Base-by-base conservation (phyloP, 192 early-diverging fungal species). In the Podila epigama region DNA sequence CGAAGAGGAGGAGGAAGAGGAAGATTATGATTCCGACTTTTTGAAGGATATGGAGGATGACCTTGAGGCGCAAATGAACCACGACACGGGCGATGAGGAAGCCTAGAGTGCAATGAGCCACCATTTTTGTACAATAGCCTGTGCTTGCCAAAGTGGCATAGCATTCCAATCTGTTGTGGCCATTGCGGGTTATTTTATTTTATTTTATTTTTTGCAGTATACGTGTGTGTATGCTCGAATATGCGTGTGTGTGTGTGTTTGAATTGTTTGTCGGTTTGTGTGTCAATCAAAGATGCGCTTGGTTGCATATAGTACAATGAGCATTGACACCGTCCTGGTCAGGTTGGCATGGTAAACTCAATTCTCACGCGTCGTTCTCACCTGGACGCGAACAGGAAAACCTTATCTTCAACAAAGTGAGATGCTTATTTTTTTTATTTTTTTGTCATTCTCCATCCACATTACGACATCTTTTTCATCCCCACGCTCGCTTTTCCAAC, bases 21-120 rank as follows among this genome's bases (percentile, higher is more conserved):
- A 60, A 5, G 63, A 66, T 15, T 63, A 75, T 18, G 70, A 75
- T 56, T 60, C 63, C 12, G 69, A 50, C 31, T 75, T 75, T 50
- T 35, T 66, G 40, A 60, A 57, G 20, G 58, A 66, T 35, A 34
- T 75, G 25, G 70, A 75, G 52, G 60, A 66, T 22, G 70, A 75
- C 29, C 33, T 75, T 50, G 70, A 55, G 8, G 70, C 70, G 18
- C 58, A 75, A 34, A 28, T 75, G 41, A 58, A 66, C 25, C 63
- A 66, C 28, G 58, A 65, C 7, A 4, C 60, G 3, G 53, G 63
- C 4, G 69, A 41, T 0, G 20, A 20, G 27, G 22, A 27, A 25
- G 53, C n/a, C n/a, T n/a, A n/a, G n/a, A n/a, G n/a, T n/a, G n/a
- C n/a, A n/a, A n/a, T n/a, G n/a, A n/a, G n/a, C n/a, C n/a, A n/a